Evolutionary conservation across 306 rosid genomes (phyloP), one percentile per base, ranked within the genome.

Genomic region (Trifolium repens): DNA sequence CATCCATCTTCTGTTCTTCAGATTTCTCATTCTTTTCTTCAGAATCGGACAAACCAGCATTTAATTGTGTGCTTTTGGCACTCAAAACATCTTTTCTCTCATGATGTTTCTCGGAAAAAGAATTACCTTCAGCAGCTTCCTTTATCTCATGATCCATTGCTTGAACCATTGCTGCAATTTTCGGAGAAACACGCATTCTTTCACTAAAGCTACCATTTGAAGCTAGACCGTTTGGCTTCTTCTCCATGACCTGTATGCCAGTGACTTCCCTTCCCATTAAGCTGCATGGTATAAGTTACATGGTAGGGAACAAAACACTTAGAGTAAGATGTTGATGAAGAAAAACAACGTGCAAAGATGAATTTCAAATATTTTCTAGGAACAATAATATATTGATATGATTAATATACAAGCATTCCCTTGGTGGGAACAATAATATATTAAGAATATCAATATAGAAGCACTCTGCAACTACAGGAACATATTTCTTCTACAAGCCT

Each of bases 191-290:
- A 17, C 54, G 88, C 61, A 79, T 74, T 79, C 84, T 81, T 26
- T 84, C 93, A 59, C 69, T 72, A 79, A 87, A 82, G 73, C 75
- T 67, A 15, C 91, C 91, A 81, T 80, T 81, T 68, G 89, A 67
- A 69, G 83, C 63, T 8, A 43, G 32, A 70, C 78, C 84, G 57
- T 79, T 91, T 60, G 83, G 84, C 83, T 87, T 80, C 84, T 77
- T 85, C 57, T 86, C 91, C 76, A 68, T 76, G 81, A 71, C 63
- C 6, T 35, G 81, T 39, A 82, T 73, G 84, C 96, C 94, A 44
- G 87, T 73, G 66, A 90, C 81, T 88, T 96, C 99, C 79, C 93
- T 90, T 73, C 98, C 98, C 98, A 96, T 96, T 67, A 79, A 79
- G 35, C 99, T 92, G 93, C 96, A 85, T 13, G 47, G 54, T 62